phyloP scores from a whole-genome alignment of 352 stramenopile species.

The Blastocystis hominis region DNA sequence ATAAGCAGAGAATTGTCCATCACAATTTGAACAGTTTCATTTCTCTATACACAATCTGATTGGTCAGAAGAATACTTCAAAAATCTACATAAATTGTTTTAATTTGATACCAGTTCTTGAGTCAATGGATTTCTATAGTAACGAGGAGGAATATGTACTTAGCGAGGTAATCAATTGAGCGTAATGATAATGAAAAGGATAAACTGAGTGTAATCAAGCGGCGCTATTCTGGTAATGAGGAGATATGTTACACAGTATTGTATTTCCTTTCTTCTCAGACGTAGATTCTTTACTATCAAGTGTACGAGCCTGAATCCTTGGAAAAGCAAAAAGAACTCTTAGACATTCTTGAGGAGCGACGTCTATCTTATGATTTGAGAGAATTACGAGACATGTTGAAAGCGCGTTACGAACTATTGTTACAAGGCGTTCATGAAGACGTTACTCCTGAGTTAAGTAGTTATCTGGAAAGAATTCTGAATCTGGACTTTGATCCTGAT shows the following conservation, averaged over 20 bases:
- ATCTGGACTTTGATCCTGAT: not conserved
- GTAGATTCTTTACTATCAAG: slow-evolving; percentile 29
- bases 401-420: not conserved
- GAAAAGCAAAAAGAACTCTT: not conserved
- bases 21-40: no score
- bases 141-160: slow-evolving; percentile 29
- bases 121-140: slow-evolving; percentile 17
- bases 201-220: slow-evolving; percentile 3
- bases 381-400: not conserved
- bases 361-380: not conserved
- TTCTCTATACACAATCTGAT: no score
- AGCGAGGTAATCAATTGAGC: not conserved
- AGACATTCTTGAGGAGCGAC: not conserved
- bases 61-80: no score
- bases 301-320: not conserved
- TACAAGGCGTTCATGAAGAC: not conserved
- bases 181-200: not conserved
- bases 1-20: no score
- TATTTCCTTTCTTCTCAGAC: not conserved
- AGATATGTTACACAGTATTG: not conserved
- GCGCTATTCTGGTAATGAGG: not conserved
- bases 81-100: no score
- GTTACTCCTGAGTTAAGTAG: not conserved
- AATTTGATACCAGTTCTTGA: no score
- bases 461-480: not conserved